These are phyloP conservation scores for Calamus simplicifolius DNA, from an alignment of 176 grass and related monocot species.

Conservation along the genomic window DNA sequence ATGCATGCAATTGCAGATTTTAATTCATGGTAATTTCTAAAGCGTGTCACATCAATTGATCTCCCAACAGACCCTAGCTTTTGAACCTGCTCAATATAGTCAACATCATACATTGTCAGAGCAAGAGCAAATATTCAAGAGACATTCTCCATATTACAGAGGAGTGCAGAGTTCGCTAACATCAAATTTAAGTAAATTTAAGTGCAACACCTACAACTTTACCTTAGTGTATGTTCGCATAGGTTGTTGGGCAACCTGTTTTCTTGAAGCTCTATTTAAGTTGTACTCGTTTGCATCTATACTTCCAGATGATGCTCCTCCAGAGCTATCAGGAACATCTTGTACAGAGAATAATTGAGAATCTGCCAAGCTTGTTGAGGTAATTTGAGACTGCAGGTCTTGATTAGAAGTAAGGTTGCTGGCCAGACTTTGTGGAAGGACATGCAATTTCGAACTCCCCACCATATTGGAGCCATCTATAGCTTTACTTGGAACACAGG, in stretches of 20 bases:
- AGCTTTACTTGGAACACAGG: conserved; percentile 27
- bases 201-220: neutral
- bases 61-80: conserved; percentile 92
- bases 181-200: too few species aligned
- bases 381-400: conserved; percentile 27
- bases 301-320: conserved; percentile 66
- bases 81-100: conserved; percentile 52
- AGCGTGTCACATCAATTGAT: conserved; percentile 93
- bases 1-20: conserved; percentile 73
- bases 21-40: conserved; percentile 80
- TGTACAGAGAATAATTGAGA: conserved; percentile 35
- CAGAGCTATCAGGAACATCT: conserved; percentile 42
- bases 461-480: conserved; percentile 26
- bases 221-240: conserved; percentile 96
- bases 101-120: neutral
- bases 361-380: conserved; percentile 35
- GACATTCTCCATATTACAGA: too few species aligned
- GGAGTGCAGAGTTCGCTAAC: too few species aligned
- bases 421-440: conserved; percentile 5
- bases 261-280: conserved; percentile 37
- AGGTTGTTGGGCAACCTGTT: conserved; percentile 40
- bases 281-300: conserved; percentile 46
- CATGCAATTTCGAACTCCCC: conserved; percentile 33
- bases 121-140: too few species aligned
- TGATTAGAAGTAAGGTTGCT: conserved; percentile 17